These are phyloP conservation scores for Metschnikowia sp. DNA, from an alignment of 805 yeast species.

Conservation along the genomic window DNA sequence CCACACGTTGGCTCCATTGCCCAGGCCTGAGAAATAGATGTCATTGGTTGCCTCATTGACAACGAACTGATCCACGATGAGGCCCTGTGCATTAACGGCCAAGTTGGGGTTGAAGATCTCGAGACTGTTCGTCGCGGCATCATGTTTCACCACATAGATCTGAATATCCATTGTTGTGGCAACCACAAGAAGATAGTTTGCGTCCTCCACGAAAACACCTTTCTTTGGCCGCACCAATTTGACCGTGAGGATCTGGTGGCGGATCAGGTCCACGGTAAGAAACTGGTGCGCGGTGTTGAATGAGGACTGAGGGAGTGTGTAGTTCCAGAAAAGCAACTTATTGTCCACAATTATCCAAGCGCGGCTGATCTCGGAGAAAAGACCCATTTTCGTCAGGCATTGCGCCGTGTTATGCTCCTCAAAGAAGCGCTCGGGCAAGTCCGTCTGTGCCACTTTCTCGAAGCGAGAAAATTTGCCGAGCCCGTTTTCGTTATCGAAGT, in stretches of 20 bases:
- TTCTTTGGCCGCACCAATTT: conserved; percentile 77
- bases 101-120: conserved; percentile 81
- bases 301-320: conserved; percentile 51
- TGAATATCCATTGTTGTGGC: conserved; percentile 79
- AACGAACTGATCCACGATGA: conserved; percentile 62
- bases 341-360: conserved; percentile 86
- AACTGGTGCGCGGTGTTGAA: conserved; percentile 50
- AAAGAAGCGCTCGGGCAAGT: conserved; percentile 77
- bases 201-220: conserved; percentile 74
- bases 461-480: conserved; percentile 66
- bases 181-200: conserved; percentile 68
- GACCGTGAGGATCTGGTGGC: conserved; percentile 73
- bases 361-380: conserved; percentile 74
- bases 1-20: conserved; percentile 81
- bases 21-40: conserved; percentile 78
- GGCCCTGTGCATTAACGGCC: conserved; percentile 75
- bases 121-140: conserved; percentile 41
- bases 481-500: conserved; percentile 45
- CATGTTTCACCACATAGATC: conserved; percentile 67
- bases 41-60: conserved; percentile 66
- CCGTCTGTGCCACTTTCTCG: conserved; percentile 62
- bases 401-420: conserved; percentile 68
- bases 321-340: conserved; percentile 82
- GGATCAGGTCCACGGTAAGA: conserved; percentile 77
- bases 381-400: conserved; percentile 72